Percentiles rank a stretch among this genome's conserved stretches.
Conservation (phyloP, 225 moss, liverwort and hornwort genomes). For the Lunularia cruciata region DNA sequence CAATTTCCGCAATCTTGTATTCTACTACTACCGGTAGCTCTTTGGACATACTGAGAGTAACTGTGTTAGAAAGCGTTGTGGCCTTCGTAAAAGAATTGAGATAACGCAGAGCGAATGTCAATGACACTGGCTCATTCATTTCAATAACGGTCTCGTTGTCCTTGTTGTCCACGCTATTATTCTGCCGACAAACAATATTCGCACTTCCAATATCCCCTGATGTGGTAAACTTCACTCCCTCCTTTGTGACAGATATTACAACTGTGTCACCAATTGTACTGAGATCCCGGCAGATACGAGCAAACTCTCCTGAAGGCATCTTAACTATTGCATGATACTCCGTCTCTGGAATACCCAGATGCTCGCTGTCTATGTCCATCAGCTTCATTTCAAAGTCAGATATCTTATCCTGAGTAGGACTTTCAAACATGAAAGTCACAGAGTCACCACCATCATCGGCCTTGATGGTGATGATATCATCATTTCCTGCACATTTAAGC, state of each 20-base stretch:
- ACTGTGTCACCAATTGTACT: conserved; percentile 99
- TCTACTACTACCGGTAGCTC: conserved; percentile 95
- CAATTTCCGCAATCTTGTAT: conserved; percentile 96
- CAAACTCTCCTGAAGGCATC: conserved; percentile 87
- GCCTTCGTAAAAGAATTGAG: conserved; percentile 96
- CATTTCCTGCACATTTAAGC: conserved; percentile 94
- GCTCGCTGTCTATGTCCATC: conserved; percentile 99
- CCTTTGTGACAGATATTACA: conserved; percentile 90
- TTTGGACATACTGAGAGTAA: conserved; percentile 94
- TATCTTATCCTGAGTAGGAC: conserved; percentile 71
- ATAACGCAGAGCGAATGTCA: conserved; percentile 88
- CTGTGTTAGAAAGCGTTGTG: conserved; percentile 73
- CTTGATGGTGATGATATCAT: conserved; percentile 95
- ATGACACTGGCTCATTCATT: conserved; percentile 87
- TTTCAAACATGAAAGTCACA: conserved; percentile 90
- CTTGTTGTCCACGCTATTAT: conserved; percentile 77
- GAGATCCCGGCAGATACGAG: conserved; percentile 87
- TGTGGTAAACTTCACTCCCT: conserved; percentile 91
- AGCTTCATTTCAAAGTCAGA: conserved; percentile 99
- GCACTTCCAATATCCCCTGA: conserved; percentile 92
- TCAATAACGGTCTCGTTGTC: conserved; percentile 87
- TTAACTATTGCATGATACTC: conserved; percentile 80
- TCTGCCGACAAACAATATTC: conserved; percentile 86
- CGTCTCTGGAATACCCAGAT: conserved; percentile 90
- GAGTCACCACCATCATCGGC: conserved; percentile 92